Base-by-base conservation (phyloP, 768 basidiomycete genomes). In the Termitomyces titanicus region DNA sequence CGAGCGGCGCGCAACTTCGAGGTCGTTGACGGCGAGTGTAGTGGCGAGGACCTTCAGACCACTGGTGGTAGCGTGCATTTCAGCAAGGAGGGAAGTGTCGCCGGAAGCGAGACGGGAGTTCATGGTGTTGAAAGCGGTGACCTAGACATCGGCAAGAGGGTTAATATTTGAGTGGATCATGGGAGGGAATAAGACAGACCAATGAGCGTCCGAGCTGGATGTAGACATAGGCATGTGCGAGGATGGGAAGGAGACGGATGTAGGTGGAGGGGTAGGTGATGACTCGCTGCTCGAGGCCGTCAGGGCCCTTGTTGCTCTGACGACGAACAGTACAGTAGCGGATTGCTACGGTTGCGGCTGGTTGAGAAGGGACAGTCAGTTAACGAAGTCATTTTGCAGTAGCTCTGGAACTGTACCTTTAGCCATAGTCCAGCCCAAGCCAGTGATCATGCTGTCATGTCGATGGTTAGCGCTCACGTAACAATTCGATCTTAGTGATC, bases 221-320 rank as follows among this genome's bases (percentile, higher is more conserved):
- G 65, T 85, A 89, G 18, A 86, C 85, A 61, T 87, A 89, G 5
- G 86, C 80, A 49, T 79, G 81, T 0, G 85, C 80, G 5, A 92
- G 73, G 44, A 87, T 78, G 7, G 88, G 89, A 7, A 92, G 71
- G 9, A 92, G 79, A 3, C 89, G 84, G 61, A 83, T 81, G 63
- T 90, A 83, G 3, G 85, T 77, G 2, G 86, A 84, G n/a, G 89
- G 88, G 61, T 90, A 89, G 3, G 70, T 71, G 64, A 92, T 85
- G 10, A 84, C 80, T 69, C 86, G 88, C 2, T 72, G 76, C 62
- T 91, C 89, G 11, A 86, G 68, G 1, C 82, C 80, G 52, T 77
- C 72, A 2, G 76, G 40, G 18, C 76, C 78, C 25, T 63, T 64
- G 63, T 76, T 74, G 11, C 88, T 88, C 66, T 91, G 89, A 37